These are phyloP conservation scores for Ceratobasidium papillatum DNA, from an alignment of 1,284 basidiomycete genomes.

Conservation along the genomic window DNA sequence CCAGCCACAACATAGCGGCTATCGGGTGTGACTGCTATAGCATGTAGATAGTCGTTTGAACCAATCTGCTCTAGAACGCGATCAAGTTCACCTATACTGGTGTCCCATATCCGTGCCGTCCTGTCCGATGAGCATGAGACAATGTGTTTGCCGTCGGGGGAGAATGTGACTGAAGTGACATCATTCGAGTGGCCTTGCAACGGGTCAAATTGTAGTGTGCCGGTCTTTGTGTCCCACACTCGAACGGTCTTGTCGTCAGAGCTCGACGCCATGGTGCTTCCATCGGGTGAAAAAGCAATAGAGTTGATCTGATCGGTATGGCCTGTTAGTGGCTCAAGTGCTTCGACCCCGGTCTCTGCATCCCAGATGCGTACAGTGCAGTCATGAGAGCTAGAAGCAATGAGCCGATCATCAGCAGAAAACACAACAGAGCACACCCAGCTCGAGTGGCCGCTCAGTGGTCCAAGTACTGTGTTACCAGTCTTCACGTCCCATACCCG, in stretches of 20 bases:
- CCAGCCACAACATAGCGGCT: not conserved
- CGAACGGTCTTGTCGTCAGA: not conserved
- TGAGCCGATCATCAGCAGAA: not conserved
- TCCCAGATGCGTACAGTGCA: constrained; percentile 3
- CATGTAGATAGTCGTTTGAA: not conserved
- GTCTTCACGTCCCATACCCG: not conserved
- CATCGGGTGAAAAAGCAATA: too few species aligned
- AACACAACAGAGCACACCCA: not conserved
- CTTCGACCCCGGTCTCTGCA: not conserved
- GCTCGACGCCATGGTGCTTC: not conserved
- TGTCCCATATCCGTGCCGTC: too few species aligned
- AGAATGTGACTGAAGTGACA: not conserved
- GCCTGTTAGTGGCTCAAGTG: too few species aligned
- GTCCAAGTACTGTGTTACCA: not conserved
- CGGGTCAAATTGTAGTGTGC: not conserved
- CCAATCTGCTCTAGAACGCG: too few species aligned
- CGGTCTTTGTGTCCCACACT: not conserved
- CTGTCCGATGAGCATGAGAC: too few species aligned
- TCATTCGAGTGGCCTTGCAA: not conserved
- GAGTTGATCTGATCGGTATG: too few species aligned
- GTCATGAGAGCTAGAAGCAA: not conserved
- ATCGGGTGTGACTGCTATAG: not conserved
- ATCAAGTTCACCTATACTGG: too few species aligned
- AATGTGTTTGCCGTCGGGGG: not conserved
- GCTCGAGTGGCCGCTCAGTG: not conserved